Percentiles rank a stretch among this genome's conserved stretches.
Evolutionary conservation across 306 rosid genomes (phyloP).

Genomic region (Cucumis melo): DNA sequence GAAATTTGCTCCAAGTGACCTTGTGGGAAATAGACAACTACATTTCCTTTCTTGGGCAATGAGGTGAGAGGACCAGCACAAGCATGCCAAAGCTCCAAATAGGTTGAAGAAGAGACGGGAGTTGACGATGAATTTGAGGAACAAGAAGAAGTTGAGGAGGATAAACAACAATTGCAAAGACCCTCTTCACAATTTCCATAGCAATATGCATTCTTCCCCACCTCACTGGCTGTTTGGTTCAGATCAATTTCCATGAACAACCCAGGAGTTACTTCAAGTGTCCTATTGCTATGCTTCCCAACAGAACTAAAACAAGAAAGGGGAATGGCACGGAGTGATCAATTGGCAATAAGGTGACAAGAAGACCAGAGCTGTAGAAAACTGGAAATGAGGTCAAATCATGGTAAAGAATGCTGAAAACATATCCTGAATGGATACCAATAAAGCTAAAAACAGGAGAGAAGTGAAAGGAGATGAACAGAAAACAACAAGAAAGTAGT

Average conservation of each 20-base stretch:
- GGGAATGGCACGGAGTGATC: slow-evolving; percentile 11
- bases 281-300: slow-evolving; percentile 15
- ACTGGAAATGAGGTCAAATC: slow-evolving; percentile 63
- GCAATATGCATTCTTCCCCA: slow-evolving; percentile 48
- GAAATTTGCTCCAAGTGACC: slow-evolving; percentile 79
- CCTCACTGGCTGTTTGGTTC: slow-evolving; percentile 72
- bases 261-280: slow-evolving; percentile 21
- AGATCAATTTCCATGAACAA: slow-evolving; percentile 97
- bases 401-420: slow-evolving; percentile 31
- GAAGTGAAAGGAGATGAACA: slow-evolving; percentile 24
- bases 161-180: slow-evolving; percentile 39
- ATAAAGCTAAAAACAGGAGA: slow-evolving; percentile 27
- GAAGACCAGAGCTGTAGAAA: slow-evolving; percentile 26
- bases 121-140: slow-evolving; percentile 49
- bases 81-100: slow-evolving; percentile 91
- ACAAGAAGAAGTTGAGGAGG: slow-evolving; percentile 63
- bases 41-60: slow-evolving; percentile 87
- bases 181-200: slow-evolving; percentile 55
- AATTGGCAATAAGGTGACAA: slow-evolving; percentile 33
- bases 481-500: slow-evolving; percentile 30
- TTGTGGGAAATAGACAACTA: slow-evolving; percentile 81
- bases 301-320: slow-evolving; percentile 9
- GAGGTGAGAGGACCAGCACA: slow-evolving; percentile 95
- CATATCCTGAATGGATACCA: slow-evolving; percentile 32
- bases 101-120: slow-evolving; percentile 49